phyloP scores from a whole-genome alignment of 164 flowering plant genomes.

The Liquidambar formosana region DNA sequence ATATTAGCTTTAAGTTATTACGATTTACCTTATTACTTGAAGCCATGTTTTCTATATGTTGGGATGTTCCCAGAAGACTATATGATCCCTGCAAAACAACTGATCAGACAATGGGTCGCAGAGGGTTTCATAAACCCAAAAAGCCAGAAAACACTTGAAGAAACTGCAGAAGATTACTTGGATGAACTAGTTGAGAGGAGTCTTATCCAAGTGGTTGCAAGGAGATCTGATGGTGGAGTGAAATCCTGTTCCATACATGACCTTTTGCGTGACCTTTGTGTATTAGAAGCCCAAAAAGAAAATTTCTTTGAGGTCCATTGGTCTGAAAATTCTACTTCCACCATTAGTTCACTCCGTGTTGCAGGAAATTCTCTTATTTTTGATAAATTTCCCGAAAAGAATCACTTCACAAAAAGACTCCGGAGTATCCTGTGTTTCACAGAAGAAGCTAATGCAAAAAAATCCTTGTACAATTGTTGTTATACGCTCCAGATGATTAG shows the following conservation, averaged over 20 bases:
- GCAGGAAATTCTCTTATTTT: background rate
- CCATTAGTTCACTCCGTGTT: background rate
- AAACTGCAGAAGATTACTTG: conserved; percentile 16
- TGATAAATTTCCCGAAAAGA: too few relatives aligned
- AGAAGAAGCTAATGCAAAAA: too few relatives aligned
- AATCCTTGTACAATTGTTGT: too few relatives aligned
- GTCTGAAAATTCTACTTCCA: background rate
- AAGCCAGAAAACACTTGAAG: conserved; percentile 10
- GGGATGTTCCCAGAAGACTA: conserved; percentile 19
- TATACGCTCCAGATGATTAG: background rate
- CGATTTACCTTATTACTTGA: background rate
- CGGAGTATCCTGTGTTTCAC: too few relatives aligned
- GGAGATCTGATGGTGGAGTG: background rate
- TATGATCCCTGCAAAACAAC: background rate
- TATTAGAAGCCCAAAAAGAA: conserved; percentile 6
- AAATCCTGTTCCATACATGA: conserved; percentile 13
- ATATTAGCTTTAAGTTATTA: background rate
- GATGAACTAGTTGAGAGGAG: conserved; percentile 6
- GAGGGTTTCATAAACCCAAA: conserved; percentile 19
- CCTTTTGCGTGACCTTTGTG: conserved; percentile 9
- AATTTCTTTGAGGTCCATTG: background rate
- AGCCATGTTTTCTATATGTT: conserved; percentile 18
- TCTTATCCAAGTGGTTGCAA: background rate
- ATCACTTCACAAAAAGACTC: too few relatives aligned
- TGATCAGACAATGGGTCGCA: conserved; percentile 17